Evolutionary conservation across 768 basidiomycete species (phyloP).

Genomic region (Aureoboletus auriporus): DNA sequence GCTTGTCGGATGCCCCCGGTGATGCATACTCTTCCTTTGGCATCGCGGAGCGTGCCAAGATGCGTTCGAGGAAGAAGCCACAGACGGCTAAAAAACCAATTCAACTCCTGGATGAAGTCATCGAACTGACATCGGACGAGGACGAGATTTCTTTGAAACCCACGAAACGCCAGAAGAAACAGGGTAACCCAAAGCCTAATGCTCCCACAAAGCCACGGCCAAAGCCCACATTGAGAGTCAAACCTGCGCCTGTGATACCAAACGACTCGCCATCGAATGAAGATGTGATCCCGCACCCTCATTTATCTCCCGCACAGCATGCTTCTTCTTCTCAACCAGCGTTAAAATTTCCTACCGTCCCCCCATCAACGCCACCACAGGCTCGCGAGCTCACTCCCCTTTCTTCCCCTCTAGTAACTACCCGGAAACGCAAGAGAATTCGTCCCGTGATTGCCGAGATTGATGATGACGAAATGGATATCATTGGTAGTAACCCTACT

Average conservation of each 20-base stretch:
- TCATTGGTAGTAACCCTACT: neutral
- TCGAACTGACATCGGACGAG: constrained; percentile 44
- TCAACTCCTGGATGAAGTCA: constrained; percentile 30
- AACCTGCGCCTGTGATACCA: constrained; percentile 7
- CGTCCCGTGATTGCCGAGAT: constrained; percentile 4
- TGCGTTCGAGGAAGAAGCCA: constrained; percentile 40
- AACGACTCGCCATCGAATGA: constrained; percentile 15
- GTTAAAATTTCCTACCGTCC: constrained; percentile 28
- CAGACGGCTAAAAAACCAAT: constrained; percentile 13
- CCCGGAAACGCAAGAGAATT: constrained; percentile 26
- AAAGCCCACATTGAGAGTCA: constrained; percentile 24
- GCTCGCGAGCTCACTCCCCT: constrained; percentile 21
- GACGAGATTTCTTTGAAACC: constrained; percentile 34
- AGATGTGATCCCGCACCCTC: constrained; percentile 17
- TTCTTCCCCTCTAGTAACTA: constrained; percentile 20
- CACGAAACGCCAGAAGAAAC: constrained; percentile 29
- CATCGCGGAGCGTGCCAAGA: constrained; percentile 60
- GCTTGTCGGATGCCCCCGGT: constrained; percentile 5
- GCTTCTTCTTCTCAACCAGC: constrained; percentile 30
- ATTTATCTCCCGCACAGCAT: constrained; percentile 19
- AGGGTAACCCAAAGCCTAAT: constrained; percentile 28
- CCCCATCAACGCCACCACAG: constrained; percentile 21
- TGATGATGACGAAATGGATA: constrained; percentile 16
- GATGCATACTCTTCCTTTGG: constrained; percentile 27
- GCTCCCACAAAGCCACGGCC: constrained; percentile 21